Evolutionary conservation across 768 basidiomycete genomes (phyloP).

Genomic region (Termitomyces bulborhizus): DNA sequence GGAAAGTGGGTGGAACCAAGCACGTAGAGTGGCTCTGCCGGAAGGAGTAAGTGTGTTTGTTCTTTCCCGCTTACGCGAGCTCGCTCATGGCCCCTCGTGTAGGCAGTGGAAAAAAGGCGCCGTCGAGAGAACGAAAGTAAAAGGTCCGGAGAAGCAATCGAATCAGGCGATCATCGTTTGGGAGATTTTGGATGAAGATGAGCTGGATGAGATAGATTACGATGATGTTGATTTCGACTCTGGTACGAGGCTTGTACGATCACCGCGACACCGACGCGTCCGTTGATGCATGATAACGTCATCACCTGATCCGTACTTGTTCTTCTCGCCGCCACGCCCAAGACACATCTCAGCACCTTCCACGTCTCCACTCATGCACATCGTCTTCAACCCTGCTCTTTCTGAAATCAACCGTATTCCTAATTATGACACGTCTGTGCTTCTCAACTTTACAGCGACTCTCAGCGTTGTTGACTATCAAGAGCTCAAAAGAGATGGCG

Average conservation of each 20-base stretch:
- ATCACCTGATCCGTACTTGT: neutral
- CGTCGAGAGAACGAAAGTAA: constrained; percentile 19
- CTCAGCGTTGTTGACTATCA: constrained; percentile 24
- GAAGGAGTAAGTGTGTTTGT: constrained; percentile 38
- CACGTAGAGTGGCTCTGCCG: constrained; percentile 47
- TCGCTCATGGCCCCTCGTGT: constrained; percentile 5
- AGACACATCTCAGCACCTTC: neutral
- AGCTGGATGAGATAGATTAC: neutral
- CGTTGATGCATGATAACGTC: constrained; percentile 8
- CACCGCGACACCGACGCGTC: neutral
- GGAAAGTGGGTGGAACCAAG: constrained; percentile 42
- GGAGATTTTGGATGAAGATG: constrained; percentile 3
- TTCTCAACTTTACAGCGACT: constrained; percentile 31
- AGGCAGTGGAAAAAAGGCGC: constrained; percentile 32
- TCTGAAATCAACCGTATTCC: constrained; percentile 23
- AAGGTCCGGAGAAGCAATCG: neutral
- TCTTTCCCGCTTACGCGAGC: neutral
- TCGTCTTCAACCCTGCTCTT: constrained; percentile 34
- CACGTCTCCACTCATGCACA: constrained; percentile 21
- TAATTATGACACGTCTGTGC: constrained; percentile 13
- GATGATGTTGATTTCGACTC: neutral
- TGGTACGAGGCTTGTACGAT: neutral
- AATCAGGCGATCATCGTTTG: neutral
- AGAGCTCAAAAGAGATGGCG: constrained; percentile 22
- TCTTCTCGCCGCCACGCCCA: neutral